These are phyloP conservation scores for Sugiyamaella xylanicola DNA, from an alignment of 1,139 yeast genomes.

Conservation along the genomic window DNA sequence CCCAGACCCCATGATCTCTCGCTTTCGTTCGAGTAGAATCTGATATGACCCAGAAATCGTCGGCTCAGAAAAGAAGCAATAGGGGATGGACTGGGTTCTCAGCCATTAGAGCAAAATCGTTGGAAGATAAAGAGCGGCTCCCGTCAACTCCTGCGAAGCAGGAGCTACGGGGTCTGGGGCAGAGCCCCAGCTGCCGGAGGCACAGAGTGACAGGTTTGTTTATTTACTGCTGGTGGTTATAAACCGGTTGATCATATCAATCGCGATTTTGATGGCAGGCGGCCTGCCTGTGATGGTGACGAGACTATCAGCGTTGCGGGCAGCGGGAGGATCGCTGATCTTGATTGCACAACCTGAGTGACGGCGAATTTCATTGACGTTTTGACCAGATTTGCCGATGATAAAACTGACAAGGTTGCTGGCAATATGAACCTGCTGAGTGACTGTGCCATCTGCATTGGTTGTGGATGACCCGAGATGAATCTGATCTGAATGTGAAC, in stretches of 20 bases:
- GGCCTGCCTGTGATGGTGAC: neutral
- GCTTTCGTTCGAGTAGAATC: too few species aligned
- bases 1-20: too few species aligned
- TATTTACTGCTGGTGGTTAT: neutral
- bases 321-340: constrained; percentile 30
- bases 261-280: neutral
- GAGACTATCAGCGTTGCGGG: constrained; percentile 40
- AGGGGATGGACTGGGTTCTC: too few species aligned
- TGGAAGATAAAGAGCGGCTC: too few species aligned
- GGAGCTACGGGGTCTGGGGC: neutral
- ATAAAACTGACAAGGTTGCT: constrained; percentile 81
- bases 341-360: constrained; percentile 68
- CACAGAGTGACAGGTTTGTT: neutral
- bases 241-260: neutral
- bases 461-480: constrained; percentile 2
- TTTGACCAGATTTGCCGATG: constrained; percentile 77
- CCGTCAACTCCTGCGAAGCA: neutral
- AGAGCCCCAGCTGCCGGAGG: neutral
- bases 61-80: too few species aligned
- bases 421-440: constrained; percentile 53
- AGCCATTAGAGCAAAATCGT: too few species aligned
- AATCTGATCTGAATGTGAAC: neutral
- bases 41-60: too few species aligned
- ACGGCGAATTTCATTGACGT: constrained; percentile 79
- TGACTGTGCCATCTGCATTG: constrained; percentile 9